Conservation (phyloP, 805 yeast genomes). For the Teunomyces stri region DNA sequence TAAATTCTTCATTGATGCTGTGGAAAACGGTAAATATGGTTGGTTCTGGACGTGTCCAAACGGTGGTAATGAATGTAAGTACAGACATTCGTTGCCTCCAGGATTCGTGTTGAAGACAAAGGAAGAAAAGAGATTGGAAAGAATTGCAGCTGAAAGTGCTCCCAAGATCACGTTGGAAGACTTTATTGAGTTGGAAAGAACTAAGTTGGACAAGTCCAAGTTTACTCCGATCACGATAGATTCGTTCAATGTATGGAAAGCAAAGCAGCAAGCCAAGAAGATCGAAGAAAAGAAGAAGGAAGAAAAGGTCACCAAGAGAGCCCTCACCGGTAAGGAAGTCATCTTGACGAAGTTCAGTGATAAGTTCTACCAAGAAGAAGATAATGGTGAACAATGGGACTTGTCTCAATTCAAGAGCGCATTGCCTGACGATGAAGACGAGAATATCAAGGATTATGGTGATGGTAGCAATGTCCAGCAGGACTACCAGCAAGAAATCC, state of each 20-base stretch:
- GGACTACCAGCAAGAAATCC: constrained; percentile 13
- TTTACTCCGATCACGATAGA: constrained; percentile 86
- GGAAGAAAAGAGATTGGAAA: constrained; percentile 89
- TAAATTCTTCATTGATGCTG: constrained; percentile 92
- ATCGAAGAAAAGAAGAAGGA: constrained; percentile 33
- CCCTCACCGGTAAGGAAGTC: constrained; percentile 66
- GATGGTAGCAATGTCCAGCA: constrained; percentile 50
- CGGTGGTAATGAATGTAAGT: constrained; percentile 89
- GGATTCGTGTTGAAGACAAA: constrained; percentile 96
- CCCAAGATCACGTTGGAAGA: constrained; percentile 95
- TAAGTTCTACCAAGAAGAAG: constrained; percentile 54
- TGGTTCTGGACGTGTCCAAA: constrained; percentile 99
- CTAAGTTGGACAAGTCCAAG: constrained; percentile 66
- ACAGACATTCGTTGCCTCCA: constrained; percentile 92
- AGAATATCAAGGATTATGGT: constrained; percentile 66
- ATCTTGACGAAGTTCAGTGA: constrained; percentile 59
- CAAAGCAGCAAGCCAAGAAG: constrained; percentile 59
- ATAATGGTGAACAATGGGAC: constrained; percentile 53
- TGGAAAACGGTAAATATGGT: constrained; percentile 95
- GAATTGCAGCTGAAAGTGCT: constrained; percentile 74
- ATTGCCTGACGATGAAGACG: constrained; percentile 48
- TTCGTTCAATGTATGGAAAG: constrained; percentile 81
- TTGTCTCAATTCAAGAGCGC: constrained; percentile 55
- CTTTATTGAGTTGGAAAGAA: constrained; percentile 91
- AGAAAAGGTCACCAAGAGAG: constrained; percentile 42